Conservation (phyloP, 371 early-diverging fungal species). For the Rhizopus sp. region DNA sequence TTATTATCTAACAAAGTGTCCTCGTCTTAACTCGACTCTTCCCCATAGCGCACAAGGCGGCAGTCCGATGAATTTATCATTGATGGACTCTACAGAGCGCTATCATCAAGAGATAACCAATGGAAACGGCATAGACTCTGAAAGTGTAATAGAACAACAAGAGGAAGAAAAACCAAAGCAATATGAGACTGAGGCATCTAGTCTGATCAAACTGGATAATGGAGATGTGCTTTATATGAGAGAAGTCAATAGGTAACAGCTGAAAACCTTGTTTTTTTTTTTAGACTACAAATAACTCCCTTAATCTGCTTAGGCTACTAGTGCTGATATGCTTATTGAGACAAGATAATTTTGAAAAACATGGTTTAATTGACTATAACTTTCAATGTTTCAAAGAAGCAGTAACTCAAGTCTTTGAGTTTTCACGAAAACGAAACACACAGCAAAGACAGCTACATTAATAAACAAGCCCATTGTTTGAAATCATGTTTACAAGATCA, state of each 20-base stretch:
- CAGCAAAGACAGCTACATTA: slow-evolving; percentile 19
- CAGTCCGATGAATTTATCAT: slow-evolving; percentile 32
- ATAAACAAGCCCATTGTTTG: too few species aligned
- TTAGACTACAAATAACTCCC: background rate
- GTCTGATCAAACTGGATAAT: slow-evolving; percentile 77
- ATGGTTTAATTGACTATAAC: slow-evolving; percentile 89
- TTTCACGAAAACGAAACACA: slow-evolving; percentile 49
- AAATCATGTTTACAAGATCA: too few species aligned
- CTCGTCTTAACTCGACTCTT: background rate
- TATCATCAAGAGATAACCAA: slow-evolving; percentile 1
- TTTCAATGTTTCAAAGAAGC: slow-evolving; percentile 80
- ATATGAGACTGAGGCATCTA: slow-evolving; percentile 46
- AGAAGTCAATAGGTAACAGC: slow-evolving; percentile 70
- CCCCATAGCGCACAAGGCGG: slow-evolving; percentile 31
- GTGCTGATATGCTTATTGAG: slow-evolving; percentile 82
- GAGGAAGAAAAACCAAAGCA: slow-evolving; percentile 13
- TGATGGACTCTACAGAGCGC: slow-evolving; percentile 17
- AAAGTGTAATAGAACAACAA: slow-evolving; percentile 22
- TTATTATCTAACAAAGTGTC: background rate
- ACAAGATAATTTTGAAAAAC: slow-evolving; percentile 87
- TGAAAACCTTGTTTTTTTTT: slow-evolving; percentile 7
- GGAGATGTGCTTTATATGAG: slow-evolving; percentile 84
- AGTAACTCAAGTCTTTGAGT: slow-evolving; percentile 70
- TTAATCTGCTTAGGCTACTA: slow-evolving; percentile 51
- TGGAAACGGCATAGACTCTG: slow-evolving; percentile 16